These are phyloP conservation scores for Gyrodon lividus DNA, from an alignment of 768 basidiomycete species.

Conservation along the genomic window DNA sequence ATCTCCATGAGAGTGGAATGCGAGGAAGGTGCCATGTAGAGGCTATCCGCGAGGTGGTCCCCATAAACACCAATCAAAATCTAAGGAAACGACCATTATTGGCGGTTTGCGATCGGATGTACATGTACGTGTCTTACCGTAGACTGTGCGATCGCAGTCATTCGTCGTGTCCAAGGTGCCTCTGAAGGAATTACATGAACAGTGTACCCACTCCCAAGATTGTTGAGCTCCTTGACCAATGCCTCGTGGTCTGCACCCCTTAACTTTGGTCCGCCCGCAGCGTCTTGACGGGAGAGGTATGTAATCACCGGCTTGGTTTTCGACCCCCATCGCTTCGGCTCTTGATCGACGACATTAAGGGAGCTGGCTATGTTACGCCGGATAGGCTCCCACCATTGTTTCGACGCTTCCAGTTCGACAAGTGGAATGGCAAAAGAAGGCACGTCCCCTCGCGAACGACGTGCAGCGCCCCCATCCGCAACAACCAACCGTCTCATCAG, in stretches of 20 bases:
- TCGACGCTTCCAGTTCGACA: constrained; percentile 43
- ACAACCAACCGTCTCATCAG: constrained; percentile 75
- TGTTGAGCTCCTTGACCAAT: constrained; percentile 56
- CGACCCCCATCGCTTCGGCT: constrained; percentile 10
- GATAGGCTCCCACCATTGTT: constrained; percentile 71
- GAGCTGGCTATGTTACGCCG: constrained; percentile 43
- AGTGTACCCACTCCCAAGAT: constrained; percentile 55
- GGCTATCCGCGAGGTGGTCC: constrained; percentile 59
- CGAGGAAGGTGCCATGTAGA: constrained; percentile 65
- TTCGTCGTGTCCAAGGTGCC: constrained; percentile 58
- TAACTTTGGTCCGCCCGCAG: constrained; percentile 49
- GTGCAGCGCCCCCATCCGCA: constrained; percentile 71
- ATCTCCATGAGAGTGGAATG: constrained; percentile 73
- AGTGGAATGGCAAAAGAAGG: constrained; percentile 38
- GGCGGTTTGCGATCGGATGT: not conserved
- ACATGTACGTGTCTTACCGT: constrained; percentile 45
- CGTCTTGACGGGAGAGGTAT: constrained; percentile 65
- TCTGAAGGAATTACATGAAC: constrained; percentile 52
- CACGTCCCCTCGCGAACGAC: constrained; percentile 25
- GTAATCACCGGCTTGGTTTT: constrained; percentile 52
- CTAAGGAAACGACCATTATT: constrained; percentile 24
- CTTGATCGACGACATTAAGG: constrained; percentile 35
- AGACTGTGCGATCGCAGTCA: constrained; percentile 64
- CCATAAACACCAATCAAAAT: constrained; percentile 62
- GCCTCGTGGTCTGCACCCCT: constrained; percentile 54